phyloP scores from a whole-genome alignment of 192 early-diverging fungal genomes.

The Diversispora epigaea region DNA sequence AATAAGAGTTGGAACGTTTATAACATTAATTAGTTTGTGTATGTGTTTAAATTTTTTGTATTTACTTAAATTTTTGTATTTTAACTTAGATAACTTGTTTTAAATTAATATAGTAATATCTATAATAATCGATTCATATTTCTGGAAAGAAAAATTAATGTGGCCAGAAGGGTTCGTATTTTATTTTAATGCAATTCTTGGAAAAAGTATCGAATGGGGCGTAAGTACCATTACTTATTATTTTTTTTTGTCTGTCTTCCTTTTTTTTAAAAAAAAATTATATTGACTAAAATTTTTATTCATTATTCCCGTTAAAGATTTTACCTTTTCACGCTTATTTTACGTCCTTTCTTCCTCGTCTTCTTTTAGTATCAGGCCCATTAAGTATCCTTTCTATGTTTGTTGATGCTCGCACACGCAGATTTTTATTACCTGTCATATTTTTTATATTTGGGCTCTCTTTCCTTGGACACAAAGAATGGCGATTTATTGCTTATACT shows the following conservation, averaged over 20 bases:
- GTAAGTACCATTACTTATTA: constrained; percentile 26
- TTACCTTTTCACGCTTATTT: constrained; percentile 77
- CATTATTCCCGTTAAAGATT: background rate
- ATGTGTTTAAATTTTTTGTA: no score
- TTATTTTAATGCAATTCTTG: constrained; percentile 72
- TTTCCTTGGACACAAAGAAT: constrained; percentile 88
- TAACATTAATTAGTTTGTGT: constrained; percentile 35
- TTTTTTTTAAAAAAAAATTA: background rate
- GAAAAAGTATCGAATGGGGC: constrained; percentile 69
- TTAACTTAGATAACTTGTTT: background rate
- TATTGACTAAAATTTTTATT: background rate
- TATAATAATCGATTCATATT: constrained; percentile 67
- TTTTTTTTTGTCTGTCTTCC: background rate
- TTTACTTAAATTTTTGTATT: no score
- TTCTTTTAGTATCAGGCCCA: constrained; percentile 71
- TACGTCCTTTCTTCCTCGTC: constrained; percentile 66
- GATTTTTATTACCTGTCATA: constrained; percentile 54
- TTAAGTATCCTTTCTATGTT: constrained; percentile 55
- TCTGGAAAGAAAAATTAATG: constrained; percentile 63
- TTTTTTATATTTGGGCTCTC: constrained; percentile 70
- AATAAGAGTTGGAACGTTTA: constrained; percentile 31
- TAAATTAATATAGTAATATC: constrained; percentile 40
- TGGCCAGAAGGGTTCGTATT: constrained; percentile 80
- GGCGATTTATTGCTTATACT: constrained; percentile 88
- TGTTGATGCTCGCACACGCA: constrained; percentile 47